These are phyloP conservation scores for Xylogone sp. DNA, from an alignment of 2,329 filamentous ascomycete species.

Conservation along the genomic window DNA sequence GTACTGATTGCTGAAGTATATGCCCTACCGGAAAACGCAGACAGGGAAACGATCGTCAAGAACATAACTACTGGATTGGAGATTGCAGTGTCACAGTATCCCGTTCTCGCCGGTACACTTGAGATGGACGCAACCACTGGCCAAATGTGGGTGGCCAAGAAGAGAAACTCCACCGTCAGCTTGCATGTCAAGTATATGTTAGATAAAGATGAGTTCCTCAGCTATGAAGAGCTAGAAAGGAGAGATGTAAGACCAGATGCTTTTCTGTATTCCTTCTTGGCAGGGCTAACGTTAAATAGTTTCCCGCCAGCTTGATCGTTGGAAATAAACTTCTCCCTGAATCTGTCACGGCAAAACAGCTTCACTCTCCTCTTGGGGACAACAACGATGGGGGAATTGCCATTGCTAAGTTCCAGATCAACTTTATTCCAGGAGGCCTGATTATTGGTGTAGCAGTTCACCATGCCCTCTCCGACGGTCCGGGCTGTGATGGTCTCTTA, in stretches of 20 bases:
- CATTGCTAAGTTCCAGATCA: constrained; percentile 21
- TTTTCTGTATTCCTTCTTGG: too few species aligned
- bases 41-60: constrained; percentile 10
- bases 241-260: constrained; percentile 2
- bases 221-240: constrained; percentile 14
- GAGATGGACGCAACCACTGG: constrained; percentile 9
- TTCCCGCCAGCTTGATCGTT: constrained; percentile 11
- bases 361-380: constrained; percentile 10
- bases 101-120: constrained; percentile 12
- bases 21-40: constrained; percentile 5
- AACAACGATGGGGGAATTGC: not conserved
- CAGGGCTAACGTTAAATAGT: not conserved
- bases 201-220: constrained; percentile 11
- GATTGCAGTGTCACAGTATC: constrained; percentile 13
- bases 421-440: constrained; percentile 25
- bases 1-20: constrained; percentile 16
- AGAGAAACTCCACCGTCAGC: constrained; percentile 8
- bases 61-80: constrained; percentile 16
- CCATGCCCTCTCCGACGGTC: constrained; percentile 20
- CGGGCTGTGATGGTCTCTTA: constrained; percentile 25
- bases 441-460: constrained; percentile 23
- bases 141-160: constrained; percentile 16
- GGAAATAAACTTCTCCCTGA: constrained; percentile 8
- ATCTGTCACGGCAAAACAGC: constrained; percentile 8
- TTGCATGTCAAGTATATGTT: constrained; percentile 11